Evolutionary conservation across 73 alveolate genomes (phyloP).

Genomic region (Stentor coeruleus): DNA sequence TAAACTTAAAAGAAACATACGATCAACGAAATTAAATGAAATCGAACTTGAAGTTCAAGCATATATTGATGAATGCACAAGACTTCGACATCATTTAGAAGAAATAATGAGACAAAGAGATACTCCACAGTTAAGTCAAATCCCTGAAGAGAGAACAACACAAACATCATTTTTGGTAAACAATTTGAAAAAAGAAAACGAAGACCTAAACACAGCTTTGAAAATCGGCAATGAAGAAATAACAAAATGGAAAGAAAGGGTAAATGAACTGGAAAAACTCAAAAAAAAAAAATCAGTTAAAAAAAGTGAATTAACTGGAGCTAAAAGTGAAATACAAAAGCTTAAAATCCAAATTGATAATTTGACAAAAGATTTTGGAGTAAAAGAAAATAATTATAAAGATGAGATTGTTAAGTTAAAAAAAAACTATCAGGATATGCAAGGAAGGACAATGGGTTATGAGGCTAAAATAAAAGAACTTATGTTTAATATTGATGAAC

Average conservation of each 20-base stretch:
- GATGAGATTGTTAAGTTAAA: background rate
- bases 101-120: constrained; percentile 34
- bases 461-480: background rate
- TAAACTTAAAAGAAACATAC: constrained; percentile 46
- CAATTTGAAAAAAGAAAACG: constrained; percentile 15
- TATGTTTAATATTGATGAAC: background rate
- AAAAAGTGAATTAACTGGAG: background rate
- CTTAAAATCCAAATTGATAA: background rate
- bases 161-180: background rate
- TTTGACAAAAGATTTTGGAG: background rate
- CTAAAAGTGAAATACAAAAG: background rate
- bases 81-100: constrained; percentile 51
- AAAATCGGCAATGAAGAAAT: background rate
- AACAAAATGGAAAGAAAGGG: background rate
- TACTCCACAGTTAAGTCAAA: background rate
- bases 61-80: constrained; percentile 58
- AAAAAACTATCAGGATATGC: background rate
- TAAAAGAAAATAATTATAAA: background rate
- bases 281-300: background rate
- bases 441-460: background rate
- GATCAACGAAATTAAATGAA: constrained; percentile 44
- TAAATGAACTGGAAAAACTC: background rate
- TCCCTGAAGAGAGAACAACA: background rate
- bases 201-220: background rate
- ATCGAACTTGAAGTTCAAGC: constrained; percentile 50